Evolutionary conservation across 495 filamentous ascomycete genomes (phyloP).

Genomic region (Podospora sp.): DNA sequence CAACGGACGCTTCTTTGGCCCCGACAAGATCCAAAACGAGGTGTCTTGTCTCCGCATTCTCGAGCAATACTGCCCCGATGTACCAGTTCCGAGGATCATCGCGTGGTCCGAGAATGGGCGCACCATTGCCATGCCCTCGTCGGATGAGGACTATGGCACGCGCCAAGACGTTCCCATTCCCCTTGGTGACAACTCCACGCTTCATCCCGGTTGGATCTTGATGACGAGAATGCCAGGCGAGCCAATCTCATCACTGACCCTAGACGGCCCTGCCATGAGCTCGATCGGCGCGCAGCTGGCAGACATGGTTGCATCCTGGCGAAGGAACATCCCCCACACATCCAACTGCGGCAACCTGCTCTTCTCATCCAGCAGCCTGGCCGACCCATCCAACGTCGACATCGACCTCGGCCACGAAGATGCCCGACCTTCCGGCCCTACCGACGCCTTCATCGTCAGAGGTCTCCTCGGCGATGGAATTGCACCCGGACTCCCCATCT

Average conservation of each 20-base stretch:
- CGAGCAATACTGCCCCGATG: constrained; percentile 13
- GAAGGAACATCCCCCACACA: background rate
- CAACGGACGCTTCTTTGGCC: constrained; percentile 16
- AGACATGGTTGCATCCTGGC: constrained; percentile 8
- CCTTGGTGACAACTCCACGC: background rate
- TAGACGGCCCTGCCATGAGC: background rate
- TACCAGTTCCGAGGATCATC: background rate
- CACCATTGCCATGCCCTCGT: background rate
- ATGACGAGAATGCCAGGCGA: constrained; percentile 8
- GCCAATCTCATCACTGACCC: background rate
- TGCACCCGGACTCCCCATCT: background rate
- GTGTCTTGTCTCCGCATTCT: constrained; percentile 7
- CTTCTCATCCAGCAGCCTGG: background rate
- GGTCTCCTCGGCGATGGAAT: constrained; percentile 6
- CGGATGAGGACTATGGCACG: background rate
- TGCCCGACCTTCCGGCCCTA: background rate
- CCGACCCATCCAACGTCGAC: background rate
- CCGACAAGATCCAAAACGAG: constrained; percentile 19
- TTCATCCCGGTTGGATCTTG: constrained; percentile 9
- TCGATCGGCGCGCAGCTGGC: constrained; percentile 10
- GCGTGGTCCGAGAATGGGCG: constrained; percentile 17
- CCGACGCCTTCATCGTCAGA: background rate
- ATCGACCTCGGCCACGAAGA: background rate
- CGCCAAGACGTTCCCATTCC: background rate
- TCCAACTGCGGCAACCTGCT: constrained; percentile 1